Evolutionary conservation across 2,329 filamentous ascomycete species (phyloP), one percentile per base, ranked within the genome.

Genomic region (Cladosporium sp.): DNA sequence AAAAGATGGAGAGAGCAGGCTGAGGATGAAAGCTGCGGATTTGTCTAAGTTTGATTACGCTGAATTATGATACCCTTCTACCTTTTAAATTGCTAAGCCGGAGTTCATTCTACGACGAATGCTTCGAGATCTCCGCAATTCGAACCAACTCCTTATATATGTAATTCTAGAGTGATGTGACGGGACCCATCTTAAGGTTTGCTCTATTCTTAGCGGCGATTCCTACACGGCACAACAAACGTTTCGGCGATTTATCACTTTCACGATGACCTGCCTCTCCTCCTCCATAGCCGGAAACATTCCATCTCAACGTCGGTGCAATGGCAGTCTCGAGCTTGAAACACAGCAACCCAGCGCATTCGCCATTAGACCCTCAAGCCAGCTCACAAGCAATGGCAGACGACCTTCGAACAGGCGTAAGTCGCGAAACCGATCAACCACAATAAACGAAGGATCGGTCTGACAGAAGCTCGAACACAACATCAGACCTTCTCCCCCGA

Each of bases 11-110:
- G 16, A 40, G 55, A 40, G 55, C 55, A 57, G 33, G 21, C 33
- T 33, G 55, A 21, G 18, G 55, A 10, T 28, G 55, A 57, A 26
- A 23, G 33, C 55, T 57, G 55, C 31, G 18, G 21, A 57, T 35
- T 57, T 26, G 23, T 26, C 23, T 26, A 26, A 37, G 31, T 57
- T 57, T 35, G 55, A 57, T 57, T 35, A 57, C 33, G 55, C 55
- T 57, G 55, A 57, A 57, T 57, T 57, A 57, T 40, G 55, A 57
- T 57, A 57, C 55, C 55, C 55, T 57, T 57, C 23, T 57, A 26
- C 31, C 33, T 57, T 40, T 40, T 23, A 31, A 26, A 26, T 26
- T 26, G n/a, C 3, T 26, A 26, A 26, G 23, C 23, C 23, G 23
- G 2, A 2, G 23, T 26, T 26, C 1, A 3, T 26, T 26, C 1